A percentile compares a stretch with the other conserved stretches of the same genome.
phyloP scores from a whole-genome alignment of 169 alveolate genomes.

The Eimeria sp. region DNA sequence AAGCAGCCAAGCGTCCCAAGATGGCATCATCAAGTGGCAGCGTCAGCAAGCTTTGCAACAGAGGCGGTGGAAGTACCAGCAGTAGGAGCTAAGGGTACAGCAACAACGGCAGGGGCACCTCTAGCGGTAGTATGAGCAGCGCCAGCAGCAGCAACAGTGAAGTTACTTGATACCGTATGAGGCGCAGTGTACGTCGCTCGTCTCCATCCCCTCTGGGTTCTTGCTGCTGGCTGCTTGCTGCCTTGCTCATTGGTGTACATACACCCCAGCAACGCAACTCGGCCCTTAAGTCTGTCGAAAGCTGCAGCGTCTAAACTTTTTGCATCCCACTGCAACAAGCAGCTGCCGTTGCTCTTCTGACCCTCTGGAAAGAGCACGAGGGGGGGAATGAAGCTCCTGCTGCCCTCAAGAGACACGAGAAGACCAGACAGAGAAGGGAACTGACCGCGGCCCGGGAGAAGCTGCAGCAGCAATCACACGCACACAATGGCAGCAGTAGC shows the following conservation, averaged over 20 bases:
- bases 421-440: constrained; percentile 64
- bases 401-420: constrained; percentile 57
- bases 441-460: constrained; percentile 79
- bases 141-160: constrained; percentile 35
- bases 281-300: constrained; percentile 51
- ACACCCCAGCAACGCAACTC: constrained; percentile 79
- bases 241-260: constrained; percentile 36
- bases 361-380: constrained; percentile 81
- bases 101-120: neutral
- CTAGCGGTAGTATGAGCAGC: neutral
- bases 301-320: constrained; percentile 77
- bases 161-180: constrained; percentile 48
- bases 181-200: constrained; percentile 63
- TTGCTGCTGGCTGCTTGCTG: neutral
- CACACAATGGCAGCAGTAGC: neutral
- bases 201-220: constrained; percentile 54
- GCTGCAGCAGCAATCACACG: constrained; percentile 57
- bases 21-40: neutral
- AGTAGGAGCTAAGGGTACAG: neutral
- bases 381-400: constrained; percentile 69
- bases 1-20: neutral
- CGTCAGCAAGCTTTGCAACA: neutral
- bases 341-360: constrained; percentile 82
- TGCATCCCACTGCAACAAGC: constrained; percentile 77
- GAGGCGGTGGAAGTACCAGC: neutral